phyloP scores from a whole-genome alignment of 805 yeast genomes.

The Saccharomycopsis schoenii region DNA sequence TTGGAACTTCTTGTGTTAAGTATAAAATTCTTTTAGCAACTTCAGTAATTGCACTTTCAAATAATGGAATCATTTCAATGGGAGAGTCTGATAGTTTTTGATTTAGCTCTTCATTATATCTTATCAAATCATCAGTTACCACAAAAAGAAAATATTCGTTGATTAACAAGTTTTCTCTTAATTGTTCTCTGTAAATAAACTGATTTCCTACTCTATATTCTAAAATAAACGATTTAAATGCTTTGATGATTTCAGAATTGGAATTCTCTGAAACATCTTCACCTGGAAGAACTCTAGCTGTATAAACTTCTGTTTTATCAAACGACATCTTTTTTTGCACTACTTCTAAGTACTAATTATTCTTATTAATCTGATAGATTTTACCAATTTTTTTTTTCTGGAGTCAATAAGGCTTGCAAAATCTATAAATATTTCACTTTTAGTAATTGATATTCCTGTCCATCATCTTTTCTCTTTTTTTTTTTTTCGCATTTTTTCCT shows the following conservation, averaged over 20 bases:
- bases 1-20: constrained; percentile 37
- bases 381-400: background rate
- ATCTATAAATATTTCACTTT: background rate
- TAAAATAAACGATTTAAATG: constrained; percentile 71
- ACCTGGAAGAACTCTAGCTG: constrained; percentile 83
- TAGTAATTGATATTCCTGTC: background rate
- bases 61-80: constrained; percentile 73
- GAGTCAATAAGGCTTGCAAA: background rate
- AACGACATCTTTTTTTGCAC: constrained; percentile 42
- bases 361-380: too few species aligned
- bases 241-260: constrained; percentile 59
- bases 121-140: constrained; percentile 73
- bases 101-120: constrained; percentile 82
- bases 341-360: too few species aligned
- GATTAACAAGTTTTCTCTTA: constrained; percentile 76
- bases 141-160: constrained; percentile 66
- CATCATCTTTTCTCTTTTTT: background rate
- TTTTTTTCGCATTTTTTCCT: background rate
- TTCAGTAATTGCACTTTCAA: constrained; percentile 74
- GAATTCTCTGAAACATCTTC: constrained; percentile 55
- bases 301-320: constrained; percentile 60
- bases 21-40: constrained; percentile 65
- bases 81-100: constrained; percentile 82
- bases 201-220: constrained; percentile 78
- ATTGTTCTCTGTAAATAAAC: constrained; percentile 82